These are phyloP conservation scores for Sorghum bicolor DNA, from an alignment of 176 grass and related monocot species.

Conservation along the genomic window DNA sequence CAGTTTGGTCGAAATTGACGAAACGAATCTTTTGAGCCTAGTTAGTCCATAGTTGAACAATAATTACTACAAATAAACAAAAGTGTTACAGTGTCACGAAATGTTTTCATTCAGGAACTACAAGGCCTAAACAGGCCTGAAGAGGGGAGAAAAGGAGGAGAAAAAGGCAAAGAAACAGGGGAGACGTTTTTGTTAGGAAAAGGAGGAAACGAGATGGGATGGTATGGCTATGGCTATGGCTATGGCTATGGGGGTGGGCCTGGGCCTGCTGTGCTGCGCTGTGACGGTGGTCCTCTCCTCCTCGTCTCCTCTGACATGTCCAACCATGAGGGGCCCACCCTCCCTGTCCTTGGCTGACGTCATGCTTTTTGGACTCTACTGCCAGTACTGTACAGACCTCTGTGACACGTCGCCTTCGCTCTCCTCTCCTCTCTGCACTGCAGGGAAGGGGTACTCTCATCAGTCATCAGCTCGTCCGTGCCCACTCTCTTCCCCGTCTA, in stretches of 20 bases:
- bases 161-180: background rate
- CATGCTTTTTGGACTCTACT: slow-evolving; percentile 6
- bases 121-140: too few relatives aligned
- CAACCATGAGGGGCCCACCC: background rate
- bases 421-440: too few relatives aligned
- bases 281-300: background rate
- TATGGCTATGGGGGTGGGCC: background rate
- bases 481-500: too few relatives aligned
- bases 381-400: background rate
- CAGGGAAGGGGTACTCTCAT: too few relatives aligned
- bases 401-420: background rate
- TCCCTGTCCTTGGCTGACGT: slow-evolving; percentile 34
- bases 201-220: background rate
- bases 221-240: too few relatives aligned
- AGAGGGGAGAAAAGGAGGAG: background rate
- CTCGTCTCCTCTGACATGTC: slow-evolving; percentile 6
- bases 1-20: too few relatives aligned
- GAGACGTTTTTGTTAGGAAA: background rate
- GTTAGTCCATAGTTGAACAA: too few relatives aligned
- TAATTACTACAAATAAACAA: too few relatives aligned
- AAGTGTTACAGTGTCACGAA: too few relatives aligned
- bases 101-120: too few relatives aligned
- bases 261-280: background rate
- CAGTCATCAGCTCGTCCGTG: background rate
- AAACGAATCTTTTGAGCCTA: too few relatives aligned